Conservation (phyloP, 768 basidiomycete genomes). For the Ramaria rubella region DNA sequence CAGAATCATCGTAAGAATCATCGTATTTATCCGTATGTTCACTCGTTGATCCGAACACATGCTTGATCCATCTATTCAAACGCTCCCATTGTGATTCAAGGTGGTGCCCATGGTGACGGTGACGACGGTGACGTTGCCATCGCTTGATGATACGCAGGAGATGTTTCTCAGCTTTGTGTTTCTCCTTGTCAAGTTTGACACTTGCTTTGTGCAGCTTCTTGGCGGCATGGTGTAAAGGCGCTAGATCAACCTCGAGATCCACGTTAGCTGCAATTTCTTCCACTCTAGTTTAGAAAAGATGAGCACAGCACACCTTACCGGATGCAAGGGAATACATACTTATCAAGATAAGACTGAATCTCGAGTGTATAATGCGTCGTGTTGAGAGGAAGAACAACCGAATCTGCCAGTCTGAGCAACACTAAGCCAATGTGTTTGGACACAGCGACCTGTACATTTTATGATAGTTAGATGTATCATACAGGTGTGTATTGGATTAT, state of each 20-base stretch:
- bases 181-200: conserved; percentile 23
- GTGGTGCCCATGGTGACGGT: background rate
- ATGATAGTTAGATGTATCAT: too few relatives aligned
- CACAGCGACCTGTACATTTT: conserved; percentile 51
- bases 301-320: background rate
- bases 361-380: conserved; percentile 61
- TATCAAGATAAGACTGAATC: conserved; percentile 45
- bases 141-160: conserved; percentile 29
- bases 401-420: conserved; percentile 44
- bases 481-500: conserved; percentile 9
- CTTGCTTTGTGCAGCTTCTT: conserved; percentile 24
- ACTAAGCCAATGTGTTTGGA: conserved; percentile 60
- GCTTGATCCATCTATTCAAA: conserved; percentile 10
- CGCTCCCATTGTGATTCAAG: conserved; percentile 3
- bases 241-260: conserved; percentile 1
- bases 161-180: conserved; percentile 28
- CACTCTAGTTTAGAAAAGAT: background rate
- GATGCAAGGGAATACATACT: conserved; percentile 35
- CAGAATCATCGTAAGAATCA: background rate
- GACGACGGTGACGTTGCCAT: conserved; percentile 14
- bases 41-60: conserved; percentile 4
- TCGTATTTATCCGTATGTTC: background rate
- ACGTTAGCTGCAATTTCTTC: background rate
- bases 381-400: conserved; percentile 56
- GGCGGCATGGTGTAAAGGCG: conserved; percentile 24